These are phyloP conservation scores for Monotropa hypopitys DNA, from an alignment of 179 eudicot genomes.

Conservation along the genomic window DNA sequence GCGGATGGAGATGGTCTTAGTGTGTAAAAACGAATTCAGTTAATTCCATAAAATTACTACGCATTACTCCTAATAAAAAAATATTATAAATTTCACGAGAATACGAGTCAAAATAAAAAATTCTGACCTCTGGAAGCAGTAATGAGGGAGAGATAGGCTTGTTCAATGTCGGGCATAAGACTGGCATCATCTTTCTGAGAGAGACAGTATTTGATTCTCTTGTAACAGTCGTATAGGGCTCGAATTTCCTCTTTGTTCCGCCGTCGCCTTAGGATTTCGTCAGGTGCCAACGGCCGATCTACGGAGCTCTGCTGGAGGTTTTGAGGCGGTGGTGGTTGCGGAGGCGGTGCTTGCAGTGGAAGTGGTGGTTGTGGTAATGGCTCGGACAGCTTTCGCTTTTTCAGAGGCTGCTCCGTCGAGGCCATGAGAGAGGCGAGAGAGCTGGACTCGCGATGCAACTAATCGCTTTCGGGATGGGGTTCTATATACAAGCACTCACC, in stretches of 20 bases:
- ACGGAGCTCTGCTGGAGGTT: constrained; percentile 13
- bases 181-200: constrained; percentile 29
- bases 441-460: not conserved
- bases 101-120: not conserved
- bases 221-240: constrained; percentile 47
- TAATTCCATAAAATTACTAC: not conserved
- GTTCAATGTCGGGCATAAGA: constrained; percentile 56
- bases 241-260: constrained; percentile 72
- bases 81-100: not conserved
- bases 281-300: constrained; percentile 40
- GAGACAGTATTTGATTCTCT: constrained; percentile 49
- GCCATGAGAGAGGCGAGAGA: constrained; percentile 21
- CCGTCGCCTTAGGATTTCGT: constrained; percentile 48
- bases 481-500: too few species aligned
- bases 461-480: not conserved
- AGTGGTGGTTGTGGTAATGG: constrained; percentile 19
- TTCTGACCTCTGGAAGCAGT: constrained; percentile 64
- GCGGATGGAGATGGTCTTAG: not conserved
- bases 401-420: constrained; percentile 65
- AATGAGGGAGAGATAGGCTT: constrained; percentile 68
- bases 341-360: not conserved
- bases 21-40: not conserved
- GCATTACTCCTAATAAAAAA: not conserved
- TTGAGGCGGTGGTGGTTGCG: constrained; percentile 1
- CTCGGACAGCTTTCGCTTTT: constrained; percentile 68